phyloP scores from a whole-genome alignment of 306 rosid genomes.

The Rosa persica region DNA sequence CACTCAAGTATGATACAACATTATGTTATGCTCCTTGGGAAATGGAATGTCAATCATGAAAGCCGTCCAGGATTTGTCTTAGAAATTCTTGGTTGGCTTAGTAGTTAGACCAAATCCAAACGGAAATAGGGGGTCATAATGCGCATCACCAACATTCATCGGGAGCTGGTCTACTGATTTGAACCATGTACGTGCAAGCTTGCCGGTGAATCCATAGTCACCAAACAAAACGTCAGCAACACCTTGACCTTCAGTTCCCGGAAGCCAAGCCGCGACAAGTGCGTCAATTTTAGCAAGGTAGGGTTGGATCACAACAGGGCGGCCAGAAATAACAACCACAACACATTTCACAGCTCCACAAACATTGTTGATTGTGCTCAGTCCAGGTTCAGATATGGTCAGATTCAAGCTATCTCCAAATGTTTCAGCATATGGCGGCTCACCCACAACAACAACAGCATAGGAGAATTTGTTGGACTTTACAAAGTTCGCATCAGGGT shows the following conservation, averaged over 20 bases:
- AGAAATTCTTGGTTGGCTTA: conserved; percentile 36
- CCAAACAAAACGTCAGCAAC: conserved; percentile 68
- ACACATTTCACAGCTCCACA: conserved; percentile 63
- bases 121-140: conserved; percentile 74
- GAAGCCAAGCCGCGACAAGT: conserved; percentile 96
- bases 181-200: conserved; percentile 86
- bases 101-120: conserved; percentile 79
- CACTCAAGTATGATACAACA: neutral
- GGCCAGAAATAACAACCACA: conserved; percentile 75
- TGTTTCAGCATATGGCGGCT: conserved; percentile 79
- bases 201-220: conserved; percentile 74
- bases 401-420: conserved; percentile 74
- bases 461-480: conserved; percentile 60
- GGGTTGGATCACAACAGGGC: conserved; percentile 83
- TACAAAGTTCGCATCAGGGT: conserved; percentile 59
- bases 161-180: conserved; percentile 78
- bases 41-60: conserved; percentile 1
- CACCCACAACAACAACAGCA: conserved; percentile 88
- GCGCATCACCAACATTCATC: conserved; percentile 71
- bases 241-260: conserved; percentile 97
- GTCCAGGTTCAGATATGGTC: conserved; percentile 71
- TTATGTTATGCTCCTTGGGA: neutral
- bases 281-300: conserved; percentile 62
- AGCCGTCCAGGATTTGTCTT: neutral
- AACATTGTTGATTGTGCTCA: conserved; percentile 63